Base-by-base conservation (phyloP, 2,329 filamentous ascomycete genomes). In the Clarireedia homoeocarpa region DNA sequence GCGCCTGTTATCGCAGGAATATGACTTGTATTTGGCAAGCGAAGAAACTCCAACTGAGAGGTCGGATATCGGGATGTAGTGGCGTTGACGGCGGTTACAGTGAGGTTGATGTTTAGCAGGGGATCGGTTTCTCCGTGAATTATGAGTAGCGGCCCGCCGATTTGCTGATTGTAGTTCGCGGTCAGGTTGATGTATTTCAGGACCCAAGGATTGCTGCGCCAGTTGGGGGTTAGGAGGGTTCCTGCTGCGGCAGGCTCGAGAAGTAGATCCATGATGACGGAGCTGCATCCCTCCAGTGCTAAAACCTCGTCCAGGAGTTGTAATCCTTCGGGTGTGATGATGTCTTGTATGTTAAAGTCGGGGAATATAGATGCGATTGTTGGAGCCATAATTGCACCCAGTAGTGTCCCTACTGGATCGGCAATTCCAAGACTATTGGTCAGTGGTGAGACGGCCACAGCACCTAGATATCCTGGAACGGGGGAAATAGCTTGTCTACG, bases 401-500 rank as follows among this genome's bases (percentile, higher is more conserved):
- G 10, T 7, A 27, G 14, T n/a, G 36, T 10, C 9, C 2, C n/a
- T 15, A 20, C 27, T 1, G 17, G 27, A 10, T 46, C n/a, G 26
- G n/a, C 15, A 26, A 17, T 12, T 4, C 27, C 30, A 17, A 26
- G n/a, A 12, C 49, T 42, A 20, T 51, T 17, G 7, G 36, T 49
- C 3, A n/a, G 15, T n/a, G 36, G 58, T 17, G 49, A 38, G 2
- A 58, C 42, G 12, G 55, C 38, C 12, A 62, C 12, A 1, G 57
- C 38, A 9, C 60, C 57, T 7, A 53, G 38, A 52, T 63, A 63
- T 36, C 55, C 53, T 15, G 38, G 2, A 4, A 61, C 30, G 0
- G 58, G 56, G 7, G 52, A 17, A 4, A 46, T 34, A 5, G 47
- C 47, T 26, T 57, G 54, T 10, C 56, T 38, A 34, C 74, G 64